Conservation (phyloP, 2,329 filamentous ascomycete species). For the Penicillium psychrosexuale region DNA sequence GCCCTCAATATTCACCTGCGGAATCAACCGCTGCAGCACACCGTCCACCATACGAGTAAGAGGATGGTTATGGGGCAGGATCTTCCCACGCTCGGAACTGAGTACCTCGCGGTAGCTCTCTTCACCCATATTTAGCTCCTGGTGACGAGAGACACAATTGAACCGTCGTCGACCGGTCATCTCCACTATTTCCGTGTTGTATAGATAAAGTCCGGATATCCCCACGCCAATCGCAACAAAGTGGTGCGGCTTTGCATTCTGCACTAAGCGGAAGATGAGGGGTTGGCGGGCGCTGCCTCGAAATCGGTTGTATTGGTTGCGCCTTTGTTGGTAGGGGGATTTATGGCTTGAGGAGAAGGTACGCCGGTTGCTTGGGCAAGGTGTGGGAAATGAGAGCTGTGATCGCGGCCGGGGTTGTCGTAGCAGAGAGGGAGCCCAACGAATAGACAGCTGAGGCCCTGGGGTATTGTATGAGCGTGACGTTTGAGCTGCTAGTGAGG, state of each 20-base stretch:
- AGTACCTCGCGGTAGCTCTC: constrained; percentile 50
- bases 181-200: constrained; percentile 57
- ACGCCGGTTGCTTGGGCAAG: background rate
- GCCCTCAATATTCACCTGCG: constrained; percentile 47
- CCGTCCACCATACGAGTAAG: constrained; percentile 49
- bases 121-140: constrained; percentile 46
- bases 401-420: background rate
- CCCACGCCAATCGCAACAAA: constrained; percentile 41
- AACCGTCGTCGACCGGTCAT: constrained; percentile 58
- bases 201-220: constrained; percentile 50
- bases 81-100: constrained; percentile 43
- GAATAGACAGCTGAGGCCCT: background rate
- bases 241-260: constrained; percentile 26
- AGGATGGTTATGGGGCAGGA: constrained; percentile 52
- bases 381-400: background rate
- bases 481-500: background rate
- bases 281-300: constrained; percentile 8
- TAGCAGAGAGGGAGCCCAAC: background rate
- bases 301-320: constrained; percentile 23
- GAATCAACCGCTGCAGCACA: constrained; percentile 55
- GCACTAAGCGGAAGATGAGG: constrained; percentile 16
- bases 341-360: constrained; percentile 8
- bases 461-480: background rate
- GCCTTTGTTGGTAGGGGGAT: constrained; percentile 11
- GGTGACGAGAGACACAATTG: constrained; percentile 51